Evolutionary conservation across 2,329 filamentous ascomycete species (phyloP).

Genomic region (Fusarium sp.): DNA sequence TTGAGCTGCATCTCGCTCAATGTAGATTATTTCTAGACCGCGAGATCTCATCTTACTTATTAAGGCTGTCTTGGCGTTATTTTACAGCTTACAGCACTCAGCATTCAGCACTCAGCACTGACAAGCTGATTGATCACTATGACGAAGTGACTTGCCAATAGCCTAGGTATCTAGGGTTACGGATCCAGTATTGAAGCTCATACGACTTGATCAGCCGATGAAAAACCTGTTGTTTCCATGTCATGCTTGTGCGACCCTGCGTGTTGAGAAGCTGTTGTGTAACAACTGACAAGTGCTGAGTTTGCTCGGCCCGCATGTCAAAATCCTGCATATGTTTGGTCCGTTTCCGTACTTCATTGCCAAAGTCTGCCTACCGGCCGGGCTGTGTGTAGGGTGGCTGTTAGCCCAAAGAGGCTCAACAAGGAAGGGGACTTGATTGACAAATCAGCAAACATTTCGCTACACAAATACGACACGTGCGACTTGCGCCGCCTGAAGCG

Average conservation of each 20-base stretch:
- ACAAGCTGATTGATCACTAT: neutral
- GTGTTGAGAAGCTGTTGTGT: constrained; percentile 19
- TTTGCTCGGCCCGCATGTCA: constrained; percentile 18
- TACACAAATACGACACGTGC: constrained; percentile 33
- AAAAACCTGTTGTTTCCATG: constrained; percentile 17
- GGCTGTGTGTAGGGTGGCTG: neutral
- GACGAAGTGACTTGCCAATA: neutral
- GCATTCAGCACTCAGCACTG: constrained; percentile 4
- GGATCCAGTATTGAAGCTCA: neutral
- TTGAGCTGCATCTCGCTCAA: constrained; percentile 15
- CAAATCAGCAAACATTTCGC: constrained; percentile 15
- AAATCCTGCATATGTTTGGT: constrained; percentile 5
- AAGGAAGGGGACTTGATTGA: constrained; percentile 14
- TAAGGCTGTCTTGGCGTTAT: constrained; percentile 7
- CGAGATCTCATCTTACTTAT: constrained; percentile 6
- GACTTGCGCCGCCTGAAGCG: constrained; percentile 9
- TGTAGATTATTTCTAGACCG: constrained; percentile 16
- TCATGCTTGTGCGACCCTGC: constrained; percentile 14
- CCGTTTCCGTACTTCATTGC: constrained; percentile 2
- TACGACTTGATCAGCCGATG: constrained; percentile 21
- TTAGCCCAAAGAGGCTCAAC: constrained; percentile 1
- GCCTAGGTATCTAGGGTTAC: neutral
- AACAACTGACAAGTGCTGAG: constrained; percentile 26
- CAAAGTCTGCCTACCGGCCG: constrained; percentile 11
- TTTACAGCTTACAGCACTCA: constrained; percentile 12